Percentiles rank a stretch among this genome's conserved stretches.
These are phyloP conservation scores for Quercus engelmannii DNA, from an alignment of 306 rosid species.

Conservation along the genomic window DNA sequence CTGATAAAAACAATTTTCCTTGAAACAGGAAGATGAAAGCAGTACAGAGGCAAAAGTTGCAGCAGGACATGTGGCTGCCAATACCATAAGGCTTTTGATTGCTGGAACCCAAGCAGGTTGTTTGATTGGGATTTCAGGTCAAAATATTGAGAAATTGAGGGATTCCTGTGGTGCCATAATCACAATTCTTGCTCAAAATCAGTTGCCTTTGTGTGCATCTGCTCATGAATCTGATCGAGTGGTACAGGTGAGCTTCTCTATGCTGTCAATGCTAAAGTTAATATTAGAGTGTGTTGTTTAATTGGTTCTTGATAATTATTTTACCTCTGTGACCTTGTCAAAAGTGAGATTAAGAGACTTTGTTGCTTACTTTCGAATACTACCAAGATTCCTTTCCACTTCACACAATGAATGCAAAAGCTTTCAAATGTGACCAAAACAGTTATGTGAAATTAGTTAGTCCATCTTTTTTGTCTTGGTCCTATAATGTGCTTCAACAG, in stretches of 20 bases:
- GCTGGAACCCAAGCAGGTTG: slow-evolving; percentile 97
- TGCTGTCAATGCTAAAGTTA: slow-evolving; percentile 9
- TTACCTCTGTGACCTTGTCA: background rate
- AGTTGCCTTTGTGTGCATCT: slow-evolving; percentile 90
- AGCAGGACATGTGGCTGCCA: slow-evolving; percentile 89
- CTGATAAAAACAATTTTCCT: slow-evolving; percentile 3
- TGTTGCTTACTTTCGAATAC: no score
- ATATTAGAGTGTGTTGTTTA: background rate
- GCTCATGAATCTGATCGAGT: slow-evolving; percentile 97
- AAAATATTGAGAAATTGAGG: slow-evolving; percentile 86
- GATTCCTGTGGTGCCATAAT: slow-evolving; percentile 79
- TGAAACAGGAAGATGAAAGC: slow-evolving; percentile 75
- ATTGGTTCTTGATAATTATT: background rate
- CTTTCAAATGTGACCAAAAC: background rate
- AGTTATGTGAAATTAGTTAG: background rate
- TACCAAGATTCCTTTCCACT: no score
- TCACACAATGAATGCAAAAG: background rate
- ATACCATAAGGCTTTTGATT: slow-evolving; percentile 86
- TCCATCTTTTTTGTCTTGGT: background rate
- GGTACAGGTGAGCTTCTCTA: slow-evolving; percentile 64
- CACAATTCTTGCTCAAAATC: slow-evolving; percentile 77
- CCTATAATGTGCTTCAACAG: no score
- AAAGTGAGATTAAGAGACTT: no score
- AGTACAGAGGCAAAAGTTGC: slow-evolving; percentile 62
- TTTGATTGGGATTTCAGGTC: slow-evolving; percentile 89